Conservation (phyloP, 2,329 filamentous ascomycete species). For the Ascochyta rabiei region DNA sequence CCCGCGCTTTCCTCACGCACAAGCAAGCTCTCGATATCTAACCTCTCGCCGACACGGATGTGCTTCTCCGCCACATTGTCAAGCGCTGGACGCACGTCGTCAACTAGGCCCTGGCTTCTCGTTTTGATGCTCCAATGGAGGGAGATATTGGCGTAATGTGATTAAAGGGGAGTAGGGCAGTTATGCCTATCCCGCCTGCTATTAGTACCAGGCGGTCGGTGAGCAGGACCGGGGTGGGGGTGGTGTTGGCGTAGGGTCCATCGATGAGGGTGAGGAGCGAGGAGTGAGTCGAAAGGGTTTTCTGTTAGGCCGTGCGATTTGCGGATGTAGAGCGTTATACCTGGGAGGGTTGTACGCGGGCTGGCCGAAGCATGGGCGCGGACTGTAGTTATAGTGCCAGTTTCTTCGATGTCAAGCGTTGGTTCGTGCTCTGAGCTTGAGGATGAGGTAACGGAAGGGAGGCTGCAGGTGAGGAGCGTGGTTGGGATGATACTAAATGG, state of each 20-base stretch:
- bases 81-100: conserved; percentile 39
- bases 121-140: conserved; percentile 49
- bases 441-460: background rate
- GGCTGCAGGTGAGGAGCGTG: conserved; percentile 18
- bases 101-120: conserved; percentile 32
- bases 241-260: conserved; percentile 50
- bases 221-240: conserved; percentile 21
- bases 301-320: conserved; percentile 49
- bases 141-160: conserved; percentile 48
- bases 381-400: background rate
- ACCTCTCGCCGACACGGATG: conserved; percentile 44
- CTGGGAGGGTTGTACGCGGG: conserved; percentile 10
- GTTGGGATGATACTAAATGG: conserved; percentile 55
- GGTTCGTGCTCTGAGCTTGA: background rate
- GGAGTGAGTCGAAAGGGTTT: conserved; percentile 26
- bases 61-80: conserved; percentile 41
- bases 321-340: conserved; percentile 48
- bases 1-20: conserved; percentile 41
- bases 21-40: conserved; percentile 44
- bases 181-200: conserved; percentile 57
- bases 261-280: conserved; percentile 50
- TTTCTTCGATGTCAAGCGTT: background rate
- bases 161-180: conserved; percentile 48
- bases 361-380: background rate
- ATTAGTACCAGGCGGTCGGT: conserved; percentile 49